Evolutionary conservation across 345 rosid genomes (phyloP).

Genomic region (Hypericum perforatum): DNA sequence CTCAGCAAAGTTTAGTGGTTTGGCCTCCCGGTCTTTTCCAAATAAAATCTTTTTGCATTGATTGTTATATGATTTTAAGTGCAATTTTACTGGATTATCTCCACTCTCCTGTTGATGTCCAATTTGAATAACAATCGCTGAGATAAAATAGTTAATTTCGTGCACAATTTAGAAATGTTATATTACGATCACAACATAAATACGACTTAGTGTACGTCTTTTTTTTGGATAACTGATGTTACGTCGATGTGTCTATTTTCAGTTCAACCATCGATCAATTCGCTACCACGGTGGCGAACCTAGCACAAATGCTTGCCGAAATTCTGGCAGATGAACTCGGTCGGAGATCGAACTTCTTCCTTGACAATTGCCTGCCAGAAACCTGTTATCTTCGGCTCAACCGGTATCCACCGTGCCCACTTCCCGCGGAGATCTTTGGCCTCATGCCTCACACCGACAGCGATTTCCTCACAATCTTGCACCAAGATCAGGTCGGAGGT

Average conservation of each 20-base stretch:
- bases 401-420: conserved; percentile 63
- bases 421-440: conserved; percentile 41
- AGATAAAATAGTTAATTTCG: too few species aligned
- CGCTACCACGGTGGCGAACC: conserved; percentile 19
- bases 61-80: too few species aligned
- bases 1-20: too few species aligned
- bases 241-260: background rate
- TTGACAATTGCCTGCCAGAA: conserved; percentile 27
- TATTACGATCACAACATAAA: too few species aligned
- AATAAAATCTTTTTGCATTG: too few species aligned
- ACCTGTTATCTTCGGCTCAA: conserved; percentile 52
- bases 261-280: conserved; percentile 36
- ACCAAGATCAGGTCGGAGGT: conserved; percentile 60
- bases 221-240: too few species aligned
- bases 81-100: too few species aligned
- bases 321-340: conserved; percentile 35
- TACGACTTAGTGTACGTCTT: too few species aligned
- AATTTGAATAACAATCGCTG: too few species aligned
- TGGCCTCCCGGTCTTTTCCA: too few species aligned
- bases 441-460: conserved; percentile 73
- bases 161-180: too few species aligned
- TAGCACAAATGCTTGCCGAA: conserved; percentile 40
- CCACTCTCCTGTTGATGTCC: too few species aligned
- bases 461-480: conserved; percentile 49
- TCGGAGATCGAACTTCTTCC: conserved; percentile 29